Evolutionary conservation across 1,139 yeast species (phyloP).

Genomic region (Torulaspora globosa): DNA sequence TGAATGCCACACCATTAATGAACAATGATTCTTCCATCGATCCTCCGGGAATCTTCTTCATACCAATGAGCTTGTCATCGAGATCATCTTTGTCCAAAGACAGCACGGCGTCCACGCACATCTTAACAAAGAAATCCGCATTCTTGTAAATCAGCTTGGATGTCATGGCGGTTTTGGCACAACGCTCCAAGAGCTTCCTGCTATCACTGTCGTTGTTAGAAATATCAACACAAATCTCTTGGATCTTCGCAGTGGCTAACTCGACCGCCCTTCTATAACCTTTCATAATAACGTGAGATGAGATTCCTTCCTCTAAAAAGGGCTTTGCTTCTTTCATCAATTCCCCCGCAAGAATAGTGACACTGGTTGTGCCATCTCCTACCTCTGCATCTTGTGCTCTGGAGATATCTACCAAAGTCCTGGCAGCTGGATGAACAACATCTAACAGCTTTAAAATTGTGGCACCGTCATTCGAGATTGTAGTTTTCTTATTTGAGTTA

Average conservation of each 20-base stretch:
- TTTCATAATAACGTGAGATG: conserved; percentile 81
- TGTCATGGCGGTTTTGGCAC: conserved; percentile 97
- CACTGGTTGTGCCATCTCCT: conserved; percentile 98
- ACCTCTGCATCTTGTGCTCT: conserved; percentile 98
- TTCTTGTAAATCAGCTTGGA: conserved; percentile 87
- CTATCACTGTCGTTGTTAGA: conserved; percentile 42
- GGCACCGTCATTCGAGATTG: conserved; percentile 97
- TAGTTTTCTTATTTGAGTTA: conserved; percentile 75
- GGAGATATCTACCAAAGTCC: conserved; percentile 88
- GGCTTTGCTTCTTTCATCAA: conserved; percentile 82
- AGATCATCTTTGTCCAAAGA: conserved; percentile 78
- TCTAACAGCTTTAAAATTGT: conserved; percentile 88
- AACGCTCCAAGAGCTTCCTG: conserved; percentile 76
- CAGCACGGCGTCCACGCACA: conserved; percentile 94
- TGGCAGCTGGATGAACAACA: conserved; percentile 98
- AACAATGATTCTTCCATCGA: conserved; percentile 89
- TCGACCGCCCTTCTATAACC: conserved; percentile 83
- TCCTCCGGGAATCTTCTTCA: conserved; percentile 95
- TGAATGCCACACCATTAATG: conserved; percentile 93
- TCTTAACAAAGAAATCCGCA: conserved; percentile 82
- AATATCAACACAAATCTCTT: conserved; percentile 70
- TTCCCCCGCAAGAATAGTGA: conserved; percentile 91
- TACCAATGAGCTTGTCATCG: conserved; percentile 87
- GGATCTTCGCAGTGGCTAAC: conserved; percentile 68
- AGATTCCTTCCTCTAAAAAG: conserved; percentile 93